These are phyloP conservation scores for Talaromyces atroroseus DNA, from an alignment of 2,329 filamentous ascomycete genomes.

Conservation along the genomic window DNA sequence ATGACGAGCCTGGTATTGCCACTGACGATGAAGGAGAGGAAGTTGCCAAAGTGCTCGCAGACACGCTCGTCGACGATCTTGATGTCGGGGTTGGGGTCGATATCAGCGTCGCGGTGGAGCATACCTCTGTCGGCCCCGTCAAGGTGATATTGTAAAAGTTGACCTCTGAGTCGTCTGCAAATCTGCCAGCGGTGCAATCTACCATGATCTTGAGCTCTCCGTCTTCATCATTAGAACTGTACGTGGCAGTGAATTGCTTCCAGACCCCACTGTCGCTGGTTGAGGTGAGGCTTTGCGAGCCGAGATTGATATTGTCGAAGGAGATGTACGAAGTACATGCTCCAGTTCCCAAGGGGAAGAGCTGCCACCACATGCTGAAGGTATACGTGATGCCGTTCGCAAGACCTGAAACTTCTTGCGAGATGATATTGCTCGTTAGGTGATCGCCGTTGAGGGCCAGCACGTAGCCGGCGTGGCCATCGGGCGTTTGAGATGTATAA, in stretches of 20 bases:
- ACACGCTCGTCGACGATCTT: conserved; percentile 2
- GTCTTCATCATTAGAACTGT: neutral
- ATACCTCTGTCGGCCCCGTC: neutral
- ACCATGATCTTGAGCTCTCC: neutral
- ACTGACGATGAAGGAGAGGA: neutral
- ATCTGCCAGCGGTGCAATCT: neutral
- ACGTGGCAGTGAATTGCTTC: neutral
- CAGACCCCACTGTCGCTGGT: neutral
- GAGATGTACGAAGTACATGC: neutral
- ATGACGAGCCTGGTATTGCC: neutral
- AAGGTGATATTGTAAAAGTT: neutral
- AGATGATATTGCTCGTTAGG: neutral
- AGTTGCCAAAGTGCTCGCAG: too few species aligned
- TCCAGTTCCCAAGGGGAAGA: neutral
- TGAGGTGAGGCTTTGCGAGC: neutral
- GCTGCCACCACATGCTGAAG: neutral
- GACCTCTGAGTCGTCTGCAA: neutral
- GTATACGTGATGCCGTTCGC: neutral
- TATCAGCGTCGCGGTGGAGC: neutral
- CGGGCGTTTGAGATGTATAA: neutral
- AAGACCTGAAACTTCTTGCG: neutral
- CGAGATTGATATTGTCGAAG: neutral
- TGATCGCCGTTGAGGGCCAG: neutral
- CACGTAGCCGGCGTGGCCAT: neutral
- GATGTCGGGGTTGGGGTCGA: conserved; percentile 12